Evolutionary conservation across 345 rosid species (phyloP).

Genomic region (Pugionium dolabratum): DNA sequence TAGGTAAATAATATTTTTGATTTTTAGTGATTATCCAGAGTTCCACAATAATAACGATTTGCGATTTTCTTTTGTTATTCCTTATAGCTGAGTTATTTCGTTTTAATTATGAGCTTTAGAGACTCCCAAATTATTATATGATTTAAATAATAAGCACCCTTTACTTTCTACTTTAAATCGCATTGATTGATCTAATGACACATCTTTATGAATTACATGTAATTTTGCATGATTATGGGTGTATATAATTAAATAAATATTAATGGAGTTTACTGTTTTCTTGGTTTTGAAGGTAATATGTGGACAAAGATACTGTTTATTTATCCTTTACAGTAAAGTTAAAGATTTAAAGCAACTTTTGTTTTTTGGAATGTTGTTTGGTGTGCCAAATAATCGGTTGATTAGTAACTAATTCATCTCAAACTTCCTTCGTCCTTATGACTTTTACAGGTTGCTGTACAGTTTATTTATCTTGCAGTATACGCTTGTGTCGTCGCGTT

Average conservation of each 20-base stretch:
- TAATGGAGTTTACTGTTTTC: conserved; percentile 38
- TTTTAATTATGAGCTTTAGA: neutral
- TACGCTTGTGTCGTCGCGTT: conserved; percentile 54
- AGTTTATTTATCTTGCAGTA: conserved; percentile 61
- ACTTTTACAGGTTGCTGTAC: conserved; percentile 57
- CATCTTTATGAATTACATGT: conserved; percentile 13
- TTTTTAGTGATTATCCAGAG: conserved; percentile 21
- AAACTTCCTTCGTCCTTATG: conserved; percentile 10
- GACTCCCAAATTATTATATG: neutral
- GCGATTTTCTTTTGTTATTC: neutral
- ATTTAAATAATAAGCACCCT: conserved; percentile 12
- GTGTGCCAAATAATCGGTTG: conserved; percentile 14
- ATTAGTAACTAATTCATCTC: neutral
- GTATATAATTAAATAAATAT: neutral
- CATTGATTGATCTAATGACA: conserved; percentile 29
- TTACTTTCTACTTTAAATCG: conserved; percentile 25
- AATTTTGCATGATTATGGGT: neutral
- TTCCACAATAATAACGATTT: conserved; percentile 1
- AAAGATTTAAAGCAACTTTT: conserved; percentile 32
- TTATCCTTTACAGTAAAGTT: conserved; percentile 39
- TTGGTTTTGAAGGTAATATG: conserved; percentile 31
- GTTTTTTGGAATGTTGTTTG: conserved; percentile 2
- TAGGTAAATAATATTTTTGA: neutral
- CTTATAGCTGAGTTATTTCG: neutral
- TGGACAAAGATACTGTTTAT: conserved; percentile 38